Evolutionary conservation across 306 rosid genomes (phyloP).

Genomic region (Quercus aquifolioides): DNA sequence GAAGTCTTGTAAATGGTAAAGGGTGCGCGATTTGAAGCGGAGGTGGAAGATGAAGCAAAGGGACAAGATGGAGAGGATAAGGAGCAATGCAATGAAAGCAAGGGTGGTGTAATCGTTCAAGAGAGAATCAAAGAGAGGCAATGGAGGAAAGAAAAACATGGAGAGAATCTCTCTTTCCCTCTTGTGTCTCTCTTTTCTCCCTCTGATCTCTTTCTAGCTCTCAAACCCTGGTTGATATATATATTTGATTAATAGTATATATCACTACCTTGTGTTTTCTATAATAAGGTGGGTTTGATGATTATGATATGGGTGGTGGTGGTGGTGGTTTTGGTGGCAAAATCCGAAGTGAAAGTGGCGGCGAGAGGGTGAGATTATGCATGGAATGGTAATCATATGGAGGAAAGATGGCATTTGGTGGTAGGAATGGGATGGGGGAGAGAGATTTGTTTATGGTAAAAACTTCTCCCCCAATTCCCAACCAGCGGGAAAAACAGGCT

Average conservation of each 20-base stretch:
- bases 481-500: conserved; percentile 42
- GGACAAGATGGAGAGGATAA: conserved; percentile 58
- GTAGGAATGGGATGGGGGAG: conserved; percentile 20
- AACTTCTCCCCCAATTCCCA: conserved; percentile 46
- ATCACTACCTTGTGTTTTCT: not conserved
- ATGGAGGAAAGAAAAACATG: conserved; percentile 49
- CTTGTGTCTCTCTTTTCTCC: not conserved
- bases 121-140: conserved; percentile 34
- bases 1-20: conserved; percentile 53
- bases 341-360: conserved; percentile 30
- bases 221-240: not conserved
- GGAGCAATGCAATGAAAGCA: conserved; percentile 34
- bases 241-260: too few species aligned
- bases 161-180: conserved; percentile 4
- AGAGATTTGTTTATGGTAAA: not conserved
- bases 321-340: conserved; percentile 28
- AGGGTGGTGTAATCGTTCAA: conserved; percentile 48
- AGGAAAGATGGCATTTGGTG: conserved; percentile 18
- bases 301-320: not conserved
- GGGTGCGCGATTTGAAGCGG: conserved; percentile 56
- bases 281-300: not conserved
- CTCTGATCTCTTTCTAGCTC: not conserved
- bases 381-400: conserved; percentile 29
- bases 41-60: conserved; percentile 70
- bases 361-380: conserved; percentile 47